Evolutionary conservation across 495 filamentous ascomycete genomes (phyloP).

Genomic region (Penicillium dipodomyicola): DNA sequence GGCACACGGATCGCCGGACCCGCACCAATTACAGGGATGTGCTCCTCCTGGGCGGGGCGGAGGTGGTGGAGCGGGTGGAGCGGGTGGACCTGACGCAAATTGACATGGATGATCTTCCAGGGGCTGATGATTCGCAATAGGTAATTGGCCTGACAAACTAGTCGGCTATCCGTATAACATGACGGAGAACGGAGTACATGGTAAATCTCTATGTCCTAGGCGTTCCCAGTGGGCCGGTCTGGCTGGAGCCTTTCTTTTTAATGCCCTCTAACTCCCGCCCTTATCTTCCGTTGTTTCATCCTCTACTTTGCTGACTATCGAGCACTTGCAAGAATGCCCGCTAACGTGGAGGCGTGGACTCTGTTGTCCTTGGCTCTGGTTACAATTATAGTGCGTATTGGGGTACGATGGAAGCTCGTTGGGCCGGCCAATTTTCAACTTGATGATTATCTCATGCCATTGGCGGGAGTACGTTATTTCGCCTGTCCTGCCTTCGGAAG

Average conservation of each 20-base stretch:
- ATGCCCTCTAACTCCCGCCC: neutral
- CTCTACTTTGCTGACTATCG: neutral
- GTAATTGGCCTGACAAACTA: neutral
- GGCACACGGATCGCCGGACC: neutral
- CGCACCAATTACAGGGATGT: neutral
- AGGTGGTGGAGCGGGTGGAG: neutral
- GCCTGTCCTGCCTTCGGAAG: neutral
- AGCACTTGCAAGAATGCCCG: conserved; percentile 14
- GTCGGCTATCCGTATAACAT: neutral
- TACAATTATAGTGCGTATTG: conserved; percentile 44
- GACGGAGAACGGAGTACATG: neutral
- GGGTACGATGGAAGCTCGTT: conserved; percentile 46
- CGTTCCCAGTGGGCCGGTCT: neutral
- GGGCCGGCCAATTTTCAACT: conserved; percentile 45
- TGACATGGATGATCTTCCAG: conserved; percentile 2
- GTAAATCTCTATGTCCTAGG: neutral
- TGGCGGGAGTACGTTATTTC: conserved; percentile 42
- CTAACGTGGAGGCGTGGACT: conserved; percentile 44
- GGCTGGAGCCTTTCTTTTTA: neutral
- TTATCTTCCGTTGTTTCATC: neutral
- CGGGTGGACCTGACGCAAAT: neutral
- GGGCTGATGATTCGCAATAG: neutral
- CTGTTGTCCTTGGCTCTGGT: conserved; percentile 46
- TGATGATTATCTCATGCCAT: conserved; percentile 58
- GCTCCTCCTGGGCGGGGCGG: neutral